Conservation (phyloP, 176 grass and related monocot species). For the Otatea glauca region DNA sequence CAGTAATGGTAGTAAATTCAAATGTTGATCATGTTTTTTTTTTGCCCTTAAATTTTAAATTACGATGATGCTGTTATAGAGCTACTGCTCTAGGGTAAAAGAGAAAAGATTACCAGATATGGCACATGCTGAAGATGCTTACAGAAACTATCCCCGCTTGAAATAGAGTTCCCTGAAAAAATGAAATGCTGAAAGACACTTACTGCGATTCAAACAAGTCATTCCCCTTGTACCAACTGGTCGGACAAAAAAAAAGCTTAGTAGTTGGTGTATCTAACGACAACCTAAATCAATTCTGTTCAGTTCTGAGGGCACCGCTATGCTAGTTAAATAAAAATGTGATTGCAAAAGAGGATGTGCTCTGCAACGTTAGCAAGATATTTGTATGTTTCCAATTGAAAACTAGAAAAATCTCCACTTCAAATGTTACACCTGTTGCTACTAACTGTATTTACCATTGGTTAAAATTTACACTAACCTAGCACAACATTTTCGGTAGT, state of each 20-base stretch:
- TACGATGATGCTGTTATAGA: too few species aligned
- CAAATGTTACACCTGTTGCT: neutral
- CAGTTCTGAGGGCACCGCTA: neutral
- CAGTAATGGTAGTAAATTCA: too few species aligned
- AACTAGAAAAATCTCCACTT: neutral
- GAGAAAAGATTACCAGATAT: constrained; percentile 50
- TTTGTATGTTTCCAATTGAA: neutral
- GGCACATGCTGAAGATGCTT: constrained; percentile 31
- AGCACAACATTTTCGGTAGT: too few species aligned
- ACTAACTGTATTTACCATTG: too few species aligned
- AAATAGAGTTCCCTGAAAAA: neutral
- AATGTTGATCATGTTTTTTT: too few species aligned
- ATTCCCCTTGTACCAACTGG: neutral
- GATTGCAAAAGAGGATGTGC: neutral
- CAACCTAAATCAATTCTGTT: neutral
- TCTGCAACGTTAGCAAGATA: neutral
- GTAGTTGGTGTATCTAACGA: neutral
- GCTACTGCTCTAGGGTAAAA: constrained; percentile 74
- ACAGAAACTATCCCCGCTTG: neutral
- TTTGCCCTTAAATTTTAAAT: too few species aligned
- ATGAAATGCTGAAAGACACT: neutral
- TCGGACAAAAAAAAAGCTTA: neutral
- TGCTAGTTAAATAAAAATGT: neutral
- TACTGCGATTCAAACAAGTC: neutral
- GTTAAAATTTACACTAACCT: too few species aligned